Conservation (phyloP, 495 filamentous ascomycete genomes). For the Hypoxylon intermedium region DNA sequence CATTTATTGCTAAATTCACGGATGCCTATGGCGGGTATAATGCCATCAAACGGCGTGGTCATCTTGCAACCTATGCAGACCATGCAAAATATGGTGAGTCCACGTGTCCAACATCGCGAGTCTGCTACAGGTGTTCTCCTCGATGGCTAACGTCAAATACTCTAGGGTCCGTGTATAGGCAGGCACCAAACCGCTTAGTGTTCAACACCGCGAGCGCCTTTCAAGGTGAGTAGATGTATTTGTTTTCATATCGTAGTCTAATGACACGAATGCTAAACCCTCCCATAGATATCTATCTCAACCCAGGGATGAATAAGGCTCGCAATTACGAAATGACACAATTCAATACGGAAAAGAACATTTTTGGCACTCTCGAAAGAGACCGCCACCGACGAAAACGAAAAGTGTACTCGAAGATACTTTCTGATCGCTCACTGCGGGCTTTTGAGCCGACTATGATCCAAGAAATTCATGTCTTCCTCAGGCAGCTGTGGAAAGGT, state of each 20-base stretch:
- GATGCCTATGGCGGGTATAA: constrained; percentile 3
- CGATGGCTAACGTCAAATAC: no score
- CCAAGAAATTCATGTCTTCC: background rate
- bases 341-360: background rate
- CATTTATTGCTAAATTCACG: constrained; percentile 8
- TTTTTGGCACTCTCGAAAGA: background rate
- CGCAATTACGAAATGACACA: background rate
- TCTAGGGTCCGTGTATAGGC: background rate
- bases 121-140: no score
- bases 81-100: constrained; percentile 3
- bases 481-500: background rate
- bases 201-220: background rate
- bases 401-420: background rate
- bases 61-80: background rate
- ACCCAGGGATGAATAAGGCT: background rate
- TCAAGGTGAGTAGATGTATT: background rate
- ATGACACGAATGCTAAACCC: background rate
- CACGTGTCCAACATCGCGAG: no score
- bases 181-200: background rate
- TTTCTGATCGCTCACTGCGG: background rate
- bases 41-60: background rate
- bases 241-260: background rate
- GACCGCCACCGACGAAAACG: background rate
- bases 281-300: background rate
- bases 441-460: background rate